Base-by-base conservation (phyloP, 805 yeast species). In the Hanseniaspora hatyaiensis region DNA sequence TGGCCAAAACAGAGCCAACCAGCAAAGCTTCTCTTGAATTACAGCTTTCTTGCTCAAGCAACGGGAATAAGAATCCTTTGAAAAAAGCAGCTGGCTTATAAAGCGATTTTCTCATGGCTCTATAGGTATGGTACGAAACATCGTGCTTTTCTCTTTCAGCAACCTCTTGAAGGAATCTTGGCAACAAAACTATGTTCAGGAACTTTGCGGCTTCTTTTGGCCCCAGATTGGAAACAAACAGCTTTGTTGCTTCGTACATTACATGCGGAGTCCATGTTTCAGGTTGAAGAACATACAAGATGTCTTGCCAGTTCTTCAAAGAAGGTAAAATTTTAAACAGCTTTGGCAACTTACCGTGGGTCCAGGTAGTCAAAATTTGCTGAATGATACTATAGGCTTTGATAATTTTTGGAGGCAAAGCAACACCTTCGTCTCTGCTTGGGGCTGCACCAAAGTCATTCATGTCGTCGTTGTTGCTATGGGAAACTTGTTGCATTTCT, bases 1-100 rank as follows among this genome's bases (percentile, higher is more conserved):
- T 88, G 18, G 85, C 70, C 52, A 92, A 71, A 8, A 92, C 86
- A 24, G 96, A 87, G 19, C 95, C 95, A 15, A 89, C 94, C 62
- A 92, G 87, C 52, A 92, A 78, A 4, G 98, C 97, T 64, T 92
- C 99, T 59, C 94, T 77, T 8, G 85, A 80, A 3, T 95, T 73
- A 64, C 97, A 88, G 46, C 83, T 83, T 31, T 47, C 45, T n/a
- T 77, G 73, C 58, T 86, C 94, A 15, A 87, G 83, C 50, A 92
- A 69, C 20, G 96, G 97, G 61, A 92, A 84, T 51, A 92, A 68
- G 59, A 92, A 87, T 1, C 98, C 99, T 65, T 87, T 89, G 74
- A 89, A 92, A 59, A 89, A 92, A 9, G 98, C 98, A 48, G 92
- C 87, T 26, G 99, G 98, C 64, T 92, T 92, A 70, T 92, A 92